A percentile compares a stretch with the other conserved stretches of the same genome.
Conservation (phyloP, 306 rosid genomes). For the Cicer arietinum region DNA sequence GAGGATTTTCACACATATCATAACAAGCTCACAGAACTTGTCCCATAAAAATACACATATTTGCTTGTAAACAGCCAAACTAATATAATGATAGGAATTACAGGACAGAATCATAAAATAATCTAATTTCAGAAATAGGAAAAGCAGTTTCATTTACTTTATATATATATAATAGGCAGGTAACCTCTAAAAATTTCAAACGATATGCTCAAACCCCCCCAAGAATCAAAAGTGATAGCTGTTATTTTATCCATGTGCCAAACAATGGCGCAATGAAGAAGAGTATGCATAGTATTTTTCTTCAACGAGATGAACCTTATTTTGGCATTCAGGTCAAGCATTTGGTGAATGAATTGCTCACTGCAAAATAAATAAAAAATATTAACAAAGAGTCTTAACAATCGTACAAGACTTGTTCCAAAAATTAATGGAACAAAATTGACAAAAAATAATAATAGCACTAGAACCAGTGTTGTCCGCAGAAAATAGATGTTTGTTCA, state of each 20-base stretch:
- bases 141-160: neutral
- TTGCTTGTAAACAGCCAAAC: constrained; percentile 15
- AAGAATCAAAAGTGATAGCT: constrained; percentile 17
- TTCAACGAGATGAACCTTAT: constrained; percentile 61
- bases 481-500: no score
- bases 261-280: neutral
- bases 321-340: constrained; percentile 64
- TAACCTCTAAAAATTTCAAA: constrained; percentile 16
- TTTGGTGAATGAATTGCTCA: constrained; percentile 57
- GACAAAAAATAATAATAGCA: neutral
- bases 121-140: constrained; percentile 5
- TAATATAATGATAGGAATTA: constrained; percentile 5
- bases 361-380: constrained; percentile 52
- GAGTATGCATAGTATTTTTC: constrained; percentile 6
- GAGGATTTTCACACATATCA: constrained; percentile 8
- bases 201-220: constrained; percentile 1
- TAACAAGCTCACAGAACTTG: constrained; percentile 26
- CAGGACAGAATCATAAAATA: constrained; percentile 22
- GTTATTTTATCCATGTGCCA: neutral
- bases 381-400: constrained; percentile 1
- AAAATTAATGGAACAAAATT: constrained; percentile 21
- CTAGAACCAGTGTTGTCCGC: no score
- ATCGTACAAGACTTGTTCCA: neutral
- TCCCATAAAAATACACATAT: neutral
- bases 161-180: neutral